phyloP scores from a whole-genome alignment of 176 grass and related monocot genomes.

The Chloris gayana region DNA sequence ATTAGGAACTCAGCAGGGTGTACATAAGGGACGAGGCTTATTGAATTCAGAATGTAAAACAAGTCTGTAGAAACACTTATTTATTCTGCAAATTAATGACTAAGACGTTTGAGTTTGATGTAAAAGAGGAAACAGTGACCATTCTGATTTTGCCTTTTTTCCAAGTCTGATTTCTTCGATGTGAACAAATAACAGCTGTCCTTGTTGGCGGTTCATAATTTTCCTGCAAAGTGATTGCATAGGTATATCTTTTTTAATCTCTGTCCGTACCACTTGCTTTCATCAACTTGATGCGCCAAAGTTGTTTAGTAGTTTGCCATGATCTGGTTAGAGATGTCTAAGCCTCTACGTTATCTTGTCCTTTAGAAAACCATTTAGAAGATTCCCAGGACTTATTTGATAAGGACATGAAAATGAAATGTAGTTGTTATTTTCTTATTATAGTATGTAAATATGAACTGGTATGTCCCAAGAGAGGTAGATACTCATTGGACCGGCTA shows the following conservation, averaged over 20 bases:
- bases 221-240: constrained; percentile 39
- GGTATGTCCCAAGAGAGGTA: constrained; percentile 26
- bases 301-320: constrained; percentile 58
- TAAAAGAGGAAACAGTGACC: constrained; percentile 35
- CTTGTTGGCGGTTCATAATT: constrained; percentile 43
- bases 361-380: constrained; percentile 49
- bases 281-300: constrained; percentile 52
- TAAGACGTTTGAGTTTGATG: constrained; percentile 30
- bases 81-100: constrained; percentile 29
- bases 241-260: constrained; percentile 32
- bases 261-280: constrained; percentile 48
- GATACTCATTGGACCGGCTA: constrained; percentile 20
- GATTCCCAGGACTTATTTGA: constrained; percentile 51
- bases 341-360: constrained; percentile 38
- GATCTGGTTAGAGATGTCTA: constrained; percentile 49
- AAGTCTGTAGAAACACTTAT: constrained; percentile 34
- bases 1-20: constrained; percentile 36
- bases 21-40: constrained; percentile 42
- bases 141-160: constrained; percentile 15
- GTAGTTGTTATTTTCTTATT: constrained; percentile 48
- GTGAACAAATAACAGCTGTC: constrained; percentile 49
- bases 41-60: constrained; percentile 24
- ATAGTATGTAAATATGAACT: constrained; percentile 39
- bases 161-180: constrained; percentile 27
- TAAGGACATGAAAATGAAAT: constrained; percentile 58